These are phyloP conservation scores for Wolfiporia cocos DNA, from an alignment of 1,284 basidiomycete genomes.

Conservation along the genomic window DNA sequence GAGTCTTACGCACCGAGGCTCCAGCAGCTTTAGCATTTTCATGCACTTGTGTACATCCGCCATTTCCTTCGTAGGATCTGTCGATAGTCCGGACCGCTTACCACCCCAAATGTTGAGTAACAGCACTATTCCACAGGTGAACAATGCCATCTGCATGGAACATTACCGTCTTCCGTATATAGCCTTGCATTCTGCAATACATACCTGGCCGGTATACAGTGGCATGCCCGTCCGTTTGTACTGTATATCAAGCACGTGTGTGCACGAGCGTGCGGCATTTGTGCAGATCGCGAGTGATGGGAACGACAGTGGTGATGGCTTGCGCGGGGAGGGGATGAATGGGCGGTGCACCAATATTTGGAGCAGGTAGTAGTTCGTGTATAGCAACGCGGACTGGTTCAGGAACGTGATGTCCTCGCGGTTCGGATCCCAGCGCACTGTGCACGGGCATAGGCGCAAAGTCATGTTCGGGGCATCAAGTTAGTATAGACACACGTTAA, in stretches of 20 bases:
- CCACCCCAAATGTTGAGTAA: conserved; percentile 73
- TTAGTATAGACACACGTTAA: neutral
- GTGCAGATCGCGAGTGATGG: conserved; percentile 62
- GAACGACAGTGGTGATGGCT: conserved; percentile 36
- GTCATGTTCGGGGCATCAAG: neutral
- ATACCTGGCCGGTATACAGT: conserved; percentile 21
- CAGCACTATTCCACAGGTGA: conserved; percentile 63
- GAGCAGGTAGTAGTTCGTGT: conserved; percentile 49
- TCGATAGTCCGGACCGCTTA: conserved; percentile 48
- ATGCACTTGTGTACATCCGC: conserved; percentile 69
- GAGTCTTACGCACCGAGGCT: conserved; percentile 34
- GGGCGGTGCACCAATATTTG: conserved; percentile 57
- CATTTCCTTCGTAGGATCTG: conserved; percentile 57
- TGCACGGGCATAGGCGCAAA: neutral
- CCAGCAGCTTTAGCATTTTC: conserved; percentile 46
- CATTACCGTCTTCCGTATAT: too few relatives aligned
- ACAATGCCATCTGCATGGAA: conserved; percentile 44
- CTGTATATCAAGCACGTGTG: conserved; percentile 44
- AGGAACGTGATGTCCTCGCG: conserved; percentile 41
- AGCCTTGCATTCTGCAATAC: too few relatives aligned
- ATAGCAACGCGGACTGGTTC: conserved; percentile 48
- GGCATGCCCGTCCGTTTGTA: conserved; percentile 22
- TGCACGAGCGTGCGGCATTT: conserved; percentile 54
- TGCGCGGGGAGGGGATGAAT: conserved; percentile 49
- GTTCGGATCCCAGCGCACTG: conserved; percentile 55